phyloP scores from a whole-genome alignment of 352 stramenopile genomes.

The Phytophthora tubulina region DNA sequence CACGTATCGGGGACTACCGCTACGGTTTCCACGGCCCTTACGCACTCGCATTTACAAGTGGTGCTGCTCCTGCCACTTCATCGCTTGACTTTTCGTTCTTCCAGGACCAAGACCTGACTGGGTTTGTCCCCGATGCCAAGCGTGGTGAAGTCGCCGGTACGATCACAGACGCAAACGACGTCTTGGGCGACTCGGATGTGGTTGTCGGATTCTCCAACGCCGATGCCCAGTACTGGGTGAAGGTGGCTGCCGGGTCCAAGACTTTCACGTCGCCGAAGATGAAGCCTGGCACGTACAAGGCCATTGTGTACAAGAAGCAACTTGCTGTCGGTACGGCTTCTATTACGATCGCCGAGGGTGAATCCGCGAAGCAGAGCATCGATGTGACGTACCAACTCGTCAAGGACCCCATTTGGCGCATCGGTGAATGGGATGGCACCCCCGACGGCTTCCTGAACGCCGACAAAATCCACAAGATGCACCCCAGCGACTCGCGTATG shows the following conservation, averaged over 20 bases:
- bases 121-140: conserved; percentile 46
- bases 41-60: conserved; percentile 53
- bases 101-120: conserved; percentile 43
- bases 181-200: conserved; percentile 38
- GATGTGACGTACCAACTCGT: conserved; percentile 37
- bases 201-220: conserved; percentile 52
- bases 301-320: conserved; percentile 62
- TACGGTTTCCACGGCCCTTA: conserved; percentile 66
- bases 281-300: conserved; percentile 56
- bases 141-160: conserved; percentile 47
- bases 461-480: conserved; percentile 66
- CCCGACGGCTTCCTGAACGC: conserved; percentile 61
- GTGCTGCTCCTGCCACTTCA: conserved; percentile 28
- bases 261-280: conserved; percentile 56
- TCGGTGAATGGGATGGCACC: conserved; percentile 45
- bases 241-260: conserved; percentile 29
- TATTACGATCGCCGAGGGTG: conserved; percentile 27
- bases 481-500: conserved; percentile 59
- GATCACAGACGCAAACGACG: conserved; percentile 42
- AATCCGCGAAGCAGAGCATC: conserved; percentile 30
- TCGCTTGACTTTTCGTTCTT: conserved; percentile 57
- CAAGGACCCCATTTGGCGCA: conserved; percentile 48
- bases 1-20: conserved; percentile 61
- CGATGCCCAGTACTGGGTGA: conserved; percentile 55
- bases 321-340: conserved; percentile 42